phyloP scores from a whole-genome alignment of 257 asterid species.

The Fraxinus quadrangulata region DNA sequence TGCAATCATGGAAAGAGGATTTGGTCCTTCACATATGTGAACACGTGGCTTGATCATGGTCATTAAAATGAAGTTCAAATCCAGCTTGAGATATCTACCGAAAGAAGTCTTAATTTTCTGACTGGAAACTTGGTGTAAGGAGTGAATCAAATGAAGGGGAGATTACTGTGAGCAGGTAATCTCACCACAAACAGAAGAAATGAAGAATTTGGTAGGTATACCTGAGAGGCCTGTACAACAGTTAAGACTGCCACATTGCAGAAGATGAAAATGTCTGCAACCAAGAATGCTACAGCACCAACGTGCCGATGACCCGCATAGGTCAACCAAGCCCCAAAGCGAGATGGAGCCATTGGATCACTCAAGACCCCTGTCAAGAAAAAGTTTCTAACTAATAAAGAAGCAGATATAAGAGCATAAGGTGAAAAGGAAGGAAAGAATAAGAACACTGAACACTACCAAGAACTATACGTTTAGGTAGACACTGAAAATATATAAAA shows the following conservation, averaged over 20 bases:
- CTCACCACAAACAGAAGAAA: constrained; percentile 1
- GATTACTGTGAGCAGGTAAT: too few relatives aligned
- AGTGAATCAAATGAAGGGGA: too few relatives aligned
- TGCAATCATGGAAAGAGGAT: too few relatives aligned
- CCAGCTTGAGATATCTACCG: too few relatives aligned
- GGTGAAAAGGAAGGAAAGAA: not conserved
- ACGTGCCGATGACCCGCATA: constrained; percentile 71
- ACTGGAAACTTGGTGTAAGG: too few relatives aligned
- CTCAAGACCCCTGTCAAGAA: constrained; percentile 74
- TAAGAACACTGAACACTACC: not conserved
- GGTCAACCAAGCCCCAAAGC: constrained; percentile 75
- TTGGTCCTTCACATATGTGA: too few relatives aligned
- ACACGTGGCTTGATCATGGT: too few relatives aligned
- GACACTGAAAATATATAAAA: not conserved
- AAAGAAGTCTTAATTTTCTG: too few relatives aligned
- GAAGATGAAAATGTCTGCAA: constrained; percentile 70
- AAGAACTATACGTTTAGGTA: constrained; percentile 13
- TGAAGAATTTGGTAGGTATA: constrained; percentile 25
- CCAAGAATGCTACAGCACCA: constrained; percentile 72
- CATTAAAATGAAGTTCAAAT: too few relatives aligned
- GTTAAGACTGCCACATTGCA: constrained; percentile 78
- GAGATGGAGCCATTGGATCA: constrained; percentile 88
- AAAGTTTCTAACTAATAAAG: constrained; percentile 7
- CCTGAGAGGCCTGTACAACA: constrained; percentile 92
- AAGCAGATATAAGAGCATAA: not conserved